phyloP scores from a whole-genome alignment of 2,329 filamentous ascomycete genomes.

The Colletotrichum sp. region DNA sequence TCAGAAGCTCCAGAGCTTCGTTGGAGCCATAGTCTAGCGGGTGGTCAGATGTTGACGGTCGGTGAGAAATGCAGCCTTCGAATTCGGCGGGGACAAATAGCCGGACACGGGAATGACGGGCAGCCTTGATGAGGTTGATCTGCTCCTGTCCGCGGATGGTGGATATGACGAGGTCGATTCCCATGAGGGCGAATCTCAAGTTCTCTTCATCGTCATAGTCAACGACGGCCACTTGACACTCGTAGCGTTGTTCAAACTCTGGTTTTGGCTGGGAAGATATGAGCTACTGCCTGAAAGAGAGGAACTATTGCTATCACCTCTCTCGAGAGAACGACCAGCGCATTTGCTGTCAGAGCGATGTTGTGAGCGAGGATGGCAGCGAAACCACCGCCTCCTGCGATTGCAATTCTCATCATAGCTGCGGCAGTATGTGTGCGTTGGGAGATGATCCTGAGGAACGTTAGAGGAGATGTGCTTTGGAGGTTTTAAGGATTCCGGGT shows the following conservation, averaged over 20 bases:
- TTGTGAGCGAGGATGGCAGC: slow-evolving; percentile 54
- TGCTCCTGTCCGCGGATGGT: slow-evolving; percentile 72
- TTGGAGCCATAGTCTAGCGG: slow-evolving; percentile 66
- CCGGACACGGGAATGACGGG: slow-evolving; percentile 66
- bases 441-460: background rate
- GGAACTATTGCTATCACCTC: slow-evolving; percentile 47
- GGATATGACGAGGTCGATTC: slow-evolving; percentile 77
- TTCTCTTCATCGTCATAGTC: slow-evolving; percentile 66
- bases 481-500: background rate
- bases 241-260: slow-evolving; percentile 54
- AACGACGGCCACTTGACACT: slow-evolving; percentile 72
- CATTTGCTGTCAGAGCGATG: slow-evolving; percentile 69
- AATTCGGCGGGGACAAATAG: slow-evolving; percentile 80
- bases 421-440: background rate
- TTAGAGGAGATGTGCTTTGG: background rate
- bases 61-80: slow-evolving; percentile 65
- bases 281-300: background rate
- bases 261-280: slow-evolving; percentile 50
- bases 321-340: slow-evolving; percentile 74
- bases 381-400: slow-evolving; percentile 51
- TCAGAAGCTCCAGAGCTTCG: slow-evolving; percentile 61
- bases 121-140: slow-evolving; percentile 75
- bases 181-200: slow-evolving; percentile 70
- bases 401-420: slow-evolving; percentile 54
- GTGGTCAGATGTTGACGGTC: slow-evolving; percentile 53